These are phyloP conservation scores for Helianthus annuus DNA, from an alignment of 129 eudicot species.

Conservation along the genomic window DNA sequence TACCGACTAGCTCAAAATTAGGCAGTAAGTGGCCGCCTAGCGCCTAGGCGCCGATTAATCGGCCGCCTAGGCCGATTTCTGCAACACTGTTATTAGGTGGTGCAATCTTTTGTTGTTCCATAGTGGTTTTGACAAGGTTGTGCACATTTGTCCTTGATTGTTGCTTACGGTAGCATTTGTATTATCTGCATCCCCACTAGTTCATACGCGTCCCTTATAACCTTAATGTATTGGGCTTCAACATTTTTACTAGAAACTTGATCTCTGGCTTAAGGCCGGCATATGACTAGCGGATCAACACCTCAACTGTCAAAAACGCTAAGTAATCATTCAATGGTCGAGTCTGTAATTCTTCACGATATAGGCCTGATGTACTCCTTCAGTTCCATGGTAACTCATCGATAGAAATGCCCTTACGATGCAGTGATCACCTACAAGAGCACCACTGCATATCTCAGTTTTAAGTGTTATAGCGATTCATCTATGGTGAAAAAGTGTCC, in stretches of 20 bases:
- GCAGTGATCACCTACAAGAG: background rate
- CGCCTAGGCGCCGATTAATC: no score
- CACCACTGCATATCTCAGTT: background rate
- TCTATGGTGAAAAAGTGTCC: background rate
- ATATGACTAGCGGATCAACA: background rate
- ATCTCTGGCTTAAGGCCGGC: background rate
- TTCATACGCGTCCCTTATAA: background rate
- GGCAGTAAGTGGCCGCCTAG: no score
- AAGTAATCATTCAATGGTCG: background rate
- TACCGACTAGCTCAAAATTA: no score
- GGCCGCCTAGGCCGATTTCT: no score
- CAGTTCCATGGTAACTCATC: background rate
- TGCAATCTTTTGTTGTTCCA: no score
- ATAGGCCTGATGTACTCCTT: background rate
- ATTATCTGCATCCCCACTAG: background rate
- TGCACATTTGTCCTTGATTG: no score
- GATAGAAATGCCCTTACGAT: background rate
- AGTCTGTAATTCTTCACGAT: background rate
- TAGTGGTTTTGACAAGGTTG: no score
- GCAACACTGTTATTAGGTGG: no score
- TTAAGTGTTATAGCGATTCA: background rate
- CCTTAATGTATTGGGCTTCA: background rate
- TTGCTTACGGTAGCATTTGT: background rate
- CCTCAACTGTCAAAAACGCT: background rate
- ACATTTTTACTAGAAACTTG: background rate